Evolutionary conservation across 768 basidiomycete genomes (phyloP).

Genomic region (Rhizopogon rudus): DNA sequence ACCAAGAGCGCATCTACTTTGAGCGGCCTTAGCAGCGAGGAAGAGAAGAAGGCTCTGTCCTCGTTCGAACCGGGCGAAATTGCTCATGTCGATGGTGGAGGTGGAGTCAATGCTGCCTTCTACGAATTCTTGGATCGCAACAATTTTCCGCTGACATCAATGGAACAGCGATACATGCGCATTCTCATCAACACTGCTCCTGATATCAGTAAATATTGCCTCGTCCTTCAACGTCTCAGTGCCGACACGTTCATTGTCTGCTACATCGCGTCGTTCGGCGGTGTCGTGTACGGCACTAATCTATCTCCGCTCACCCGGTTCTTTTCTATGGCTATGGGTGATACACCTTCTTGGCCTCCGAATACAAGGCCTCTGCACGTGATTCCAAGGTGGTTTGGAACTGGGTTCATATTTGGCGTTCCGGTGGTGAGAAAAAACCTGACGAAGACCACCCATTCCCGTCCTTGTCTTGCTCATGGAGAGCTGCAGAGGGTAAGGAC

Average conservation of each 20-base stretch:
- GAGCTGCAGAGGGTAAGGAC: slow-evolving; percentile 5
- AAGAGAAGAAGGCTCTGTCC: not conserved
- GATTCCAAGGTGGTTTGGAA: slow-evolving; percentile 22
- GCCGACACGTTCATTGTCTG: slow-evolving; percentile 30
- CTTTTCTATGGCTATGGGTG: slow-evolving; percentile 33
- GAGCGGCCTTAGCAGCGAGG: not conserved
- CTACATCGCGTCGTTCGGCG: slow-evolving; percentile 31
- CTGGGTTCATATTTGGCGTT: slow-evolving; percentile 29
- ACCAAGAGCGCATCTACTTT: not conserved
- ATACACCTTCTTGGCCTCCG: slow-evolving; percentile 21
- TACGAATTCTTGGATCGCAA: slow-evolving; percentile 3
- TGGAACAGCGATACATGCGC: not conserved
- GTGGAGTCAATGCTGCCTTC: slow-evolving; percentile 5
- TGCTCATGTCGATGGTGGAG: slow-evolving; percentile 5
- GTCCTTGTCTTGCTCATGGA: not conserved
- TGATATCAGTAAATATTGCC: slow-evolving; percentile 16
- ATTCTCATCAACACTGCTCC: not conserved
- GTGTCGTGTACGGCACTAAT: slow-evolving; percentile 16
- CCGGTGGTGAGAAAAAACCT: slow-evolving; percentile 18
- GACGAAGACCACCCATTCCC: slow-evolving; percentile 1
- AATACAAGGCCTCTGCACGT: slow-evolving; percentile 24
- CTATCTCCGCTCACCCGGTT: slow-evolving; percentile 21
- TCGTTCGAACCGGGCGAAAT: slow-evolving; percentile 9
- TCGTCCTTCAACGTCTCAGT: slow-evolving; percentile 29
- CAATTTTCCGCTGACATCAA: not conserved